These are phyloP conservation scores for Cryptococcus depauperatus DNA, from an alignment of 1,284 basidiomycete genomes.

Conservation along the genomic window DNA sequence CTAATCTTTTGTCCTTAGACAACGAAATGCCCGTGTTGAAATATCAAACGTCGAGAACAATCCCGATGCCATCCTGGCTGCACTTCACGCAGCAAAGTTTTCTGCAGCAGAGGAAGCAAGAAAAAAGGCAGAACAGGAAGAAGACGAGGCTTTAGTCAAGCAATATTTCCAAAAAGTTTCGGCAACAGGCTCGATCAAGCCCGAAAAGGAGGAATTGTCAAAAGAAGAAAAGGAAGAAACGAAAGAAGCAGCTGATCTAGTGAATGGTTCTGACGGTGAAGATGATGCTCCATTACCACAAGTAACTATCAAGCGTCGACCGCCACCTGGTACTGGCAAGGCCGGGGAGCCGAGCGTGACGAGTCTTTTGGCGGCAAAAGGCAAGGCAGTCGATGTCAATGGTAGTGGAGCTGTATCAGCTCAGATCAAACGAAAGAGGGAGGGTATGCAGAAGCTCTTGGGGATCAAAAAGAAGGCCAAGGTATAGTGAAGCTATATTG, in stretches of 20 bases:
- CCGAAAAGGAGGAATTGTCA: slow-evolving; percentile 28
- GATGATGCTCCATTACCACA: slow-evolving; percentile 26
- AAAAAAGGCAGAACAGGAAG: slow-evolving; percentile 62
- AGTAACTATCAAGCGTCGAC: slow-evolving; percentile 73
- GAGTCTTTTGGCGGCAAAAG: slow-evolving; percentile 62
- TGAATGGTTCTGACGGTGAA: slow-evolving; percentile 11
- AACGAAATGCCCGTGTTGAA: slow-evolving; percentile 82
- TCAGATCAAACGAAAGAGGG: slow-evolving; percentile 55
- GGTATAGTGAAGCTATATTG: background rate
- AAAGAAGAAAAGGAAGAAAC: slow-evolving; percentile 14
- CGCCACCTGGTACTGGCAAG: slow-evolving; percentile 33
- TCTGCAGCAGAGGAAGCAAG: slow-evolving; percentile 50
- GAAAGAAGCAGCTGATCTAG: slow-evolving; percentile 1
- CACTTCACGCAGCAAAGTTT: slow-evolving; percentile 34
- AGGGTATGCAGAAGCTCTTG: slow-evolving; percentile 42
- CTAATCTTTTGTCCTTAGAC: slow-evolving; percentile 18
- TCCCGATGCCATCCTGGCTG: slow-evolving; percentile 31
- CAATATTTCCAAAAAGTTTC: slow-evolving; percentile 75
- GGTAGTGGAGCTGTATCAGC: slow-evolving; percentile 30
- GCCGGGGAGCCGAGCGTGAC: slow-evolving; percentile 57
- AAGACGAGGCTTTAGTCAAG: slow-evolving; percentile 81
- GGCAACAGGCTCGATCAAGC: slow-evolving; percentile 23
- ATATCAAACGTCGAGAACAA: slow-evolving; percentile 54
- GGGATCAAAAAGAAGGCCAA: slow-evolving; percentile 54
- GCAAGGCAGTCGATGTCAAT: slow-evolving; percentile 52